phyloP scores from a whole-genome alignment of 305 asterid genomes.

The Fraxinus sp. region DNA sequence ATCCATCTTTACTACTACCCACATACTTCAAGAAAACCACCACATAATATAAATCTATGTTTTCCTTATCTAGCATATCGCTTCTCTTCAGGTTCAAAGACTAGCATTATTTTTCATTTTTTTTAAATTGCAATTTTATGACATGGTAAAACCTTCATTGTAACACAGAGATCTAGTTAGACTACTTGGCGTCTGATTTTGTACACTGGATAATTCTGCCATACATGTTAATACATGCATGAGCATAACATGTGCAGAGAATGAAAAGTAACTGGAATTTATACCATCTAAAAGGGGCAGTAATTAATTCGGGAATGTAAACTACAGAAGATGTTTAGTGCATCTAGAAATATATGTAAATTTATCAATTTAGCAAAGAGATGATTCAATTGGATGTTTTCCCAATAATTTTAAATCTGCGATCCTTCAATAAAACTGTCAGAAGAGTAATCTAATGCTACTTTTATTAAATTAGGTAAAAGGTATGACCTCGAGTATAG shows the following conservation, averaged over 20 bases:
- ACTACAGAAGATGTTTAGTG: not conserved
- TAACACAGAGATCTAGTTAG: not conserved
- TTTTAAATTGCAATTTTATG: not conserved
- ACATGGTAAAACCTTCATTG: not conserved
- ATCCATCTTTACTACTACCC: not conserved
- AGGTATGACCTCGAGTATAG: not conserved
- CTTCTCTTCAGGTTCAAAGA: not conserved
- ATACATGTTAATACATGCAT: not conserved
- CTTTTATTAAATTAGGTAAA: not conserved
- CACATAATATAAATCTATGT: not conserved
- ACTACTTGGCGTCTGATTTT: not conserved
- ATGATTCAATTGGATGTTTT: not conserved
- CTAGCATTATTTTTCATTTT: not conserved
- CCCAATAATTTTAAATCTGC: not conserved
- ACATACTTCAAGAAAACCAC: not conserved
- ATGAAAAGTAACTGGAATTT: not conserved
- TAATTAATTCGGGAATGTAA: not conserved
- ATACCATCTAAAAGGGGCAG: not conserved
- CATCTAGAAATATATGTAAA: not conserved
- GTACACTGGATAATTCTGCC: not conserved
- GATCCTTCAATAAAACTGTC: not conserved
- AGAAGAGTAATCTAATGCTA: not conserved
- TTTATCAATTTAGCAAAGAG: not conserved
- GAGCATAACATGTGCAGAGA: not conserved
- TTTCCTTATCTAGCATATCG: not conserved